Percentiles rank a stretch among this genome's conserved stretches.
These are phyloP conservation scores for Rubia occidens DNA, from an alignment of 305 asterid species.

Conservation along the genomic window DNA sequence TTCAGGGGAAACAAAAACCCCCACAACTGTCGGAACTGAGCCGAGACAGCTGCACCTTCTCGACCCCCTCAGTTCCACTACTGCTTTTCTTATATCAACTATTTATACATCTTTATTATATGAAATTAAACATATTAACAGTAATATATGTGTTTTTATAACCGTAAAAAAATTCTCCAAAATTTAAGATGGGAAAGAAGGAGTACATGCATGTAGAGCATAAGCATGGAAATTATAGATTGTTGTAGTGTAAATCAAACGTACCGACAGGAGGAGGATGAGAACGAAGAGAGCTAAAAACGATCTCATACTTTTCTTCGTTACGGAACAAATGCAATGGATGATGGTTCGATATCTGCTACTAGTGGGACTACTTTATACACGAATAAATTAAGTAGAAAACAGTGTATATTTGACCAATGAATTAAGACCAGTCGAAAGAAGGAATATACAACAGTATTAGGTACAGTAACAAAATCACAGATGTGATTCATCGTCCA, in stretches of 20 bases:
- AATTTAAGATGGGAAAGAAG: too few species aligned
- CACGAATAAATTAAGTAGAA: neutral
- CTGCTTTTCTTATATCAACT: too few species aligned
- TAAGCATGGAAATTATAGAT: neutral
- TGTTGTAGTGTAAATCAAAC: neutral
- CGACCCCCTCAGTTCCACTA: too few species aligned
- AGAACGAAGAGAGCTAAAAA: conserved; percentile 29
- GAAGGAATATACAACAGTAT: neutral
- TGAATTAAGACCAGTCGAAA: neutral
- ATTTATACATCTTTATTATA: too few species aligned
- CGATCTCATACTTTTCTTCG: conserved; percentile 23
- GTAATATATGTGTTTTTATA: too few species aligned
- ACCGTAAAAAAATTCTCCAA: too few species aligned
- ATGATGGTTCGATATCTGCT: neutral
- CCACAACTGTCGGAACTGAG: too few species aligned
- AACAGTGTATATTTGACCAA: conserved; percentile 8
- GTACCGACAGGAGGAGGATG: conserved; percentile 42
- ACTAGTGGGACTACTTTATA: conserved; percentile 17
- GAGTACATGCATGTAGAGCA: too few species aligned
- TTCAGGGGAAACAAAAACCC: too few species aligned
- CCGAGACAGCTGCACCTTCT: too few species aligned
- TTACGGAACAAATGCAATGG: neutral
- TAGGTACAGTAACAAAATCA: too few species aligned
- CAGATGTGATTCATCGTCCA: neutral
- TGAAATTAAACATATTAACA: too few species aligned